Evolutionary conservation across 805 yeast genomes (phyloP), one percentile per base, ranked within the genome.

Genomic region (Metschnikowia lunata): DNA sequence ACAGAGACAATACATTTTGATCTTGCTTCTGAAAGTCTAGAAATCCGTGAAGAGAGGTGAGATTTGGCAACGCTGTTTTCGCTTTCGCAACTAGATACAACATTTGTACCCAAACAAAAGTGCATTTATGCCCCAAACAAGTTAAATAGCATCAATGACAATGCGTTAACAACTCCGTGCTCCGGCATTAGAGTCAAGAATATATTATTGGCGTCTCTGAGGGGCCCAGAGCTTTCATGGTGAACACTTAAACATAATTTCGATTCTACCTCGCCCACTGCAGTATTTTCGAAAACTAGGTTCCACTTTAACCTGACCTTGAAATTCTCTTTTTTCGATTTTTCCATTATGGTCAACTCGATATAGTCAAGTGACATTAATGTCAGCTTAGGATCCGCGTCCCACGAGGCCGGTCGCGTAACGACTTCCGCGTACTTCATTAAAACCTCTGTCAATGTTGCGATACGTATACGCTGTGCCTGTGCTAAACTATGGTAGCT

Each of bases 401-500:
- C 28, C 46, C 46, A 36, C 7, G 34, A 37, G 6, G 28, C 42
- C 15, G 54, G 50, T 26, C 46, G 42, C 35, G 44, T 36, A 5
- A 66, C 50, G 28, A 40, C 43, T 7, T 32, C 32, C 2, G 46
- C 27, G 44, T 56, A 59, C 40, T 48, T 54, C 27, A 48, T 36
- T 7, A 66, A 45, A 9, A 67, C 40, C 30, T 56, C 52, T 36
- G 51, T 44, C 34, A 65, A 34, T 3, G 51, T 42, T 3, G 57
- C 47, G 1, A 62, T 53, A 30, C 71, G 48, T 26, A 46, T 37
- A 39, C 58, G 57, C 14, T 61, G 49, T 13, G 57, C 38, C 5
- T 40, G 48, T 1, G 73, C 56, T n/a, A 70, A 50, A 5, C 67
- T 57, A 39, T 65, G 61, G 37, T 66, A 55, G 8, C 67, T 59